Evolutionary conservation across 2,329 filamentous ascomycete species (phyloP).

Genomic region (Colletotrichum orchidophilum): DNA sequence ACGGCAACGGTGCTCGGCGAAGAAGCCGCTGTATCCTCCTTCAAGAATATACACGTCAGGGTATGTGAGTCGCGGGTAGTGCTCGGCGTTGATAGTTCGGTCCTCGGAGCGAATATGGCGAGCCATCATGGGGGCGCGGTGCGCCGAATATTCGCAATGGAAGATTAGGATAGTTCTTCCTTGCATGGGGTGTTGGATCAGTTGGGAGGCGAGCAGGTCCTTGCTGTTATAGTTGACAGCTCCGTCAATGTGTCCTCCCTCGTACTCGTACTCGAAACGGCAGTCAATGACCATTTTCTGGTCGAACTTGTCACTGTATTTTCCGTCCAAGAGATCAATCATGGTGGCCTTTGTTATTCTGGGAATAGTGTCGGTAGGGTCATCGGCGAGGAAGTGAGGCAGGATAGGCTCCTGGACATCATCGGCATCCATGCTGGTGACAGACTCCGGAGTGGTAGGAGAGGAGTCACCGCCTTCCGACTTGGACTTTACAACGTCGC

Average conservation of each 20-base stretch:
- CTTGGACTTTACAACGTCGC: constrained; percentile 86
- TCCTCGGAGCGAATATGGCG: constrained; percentile 92
- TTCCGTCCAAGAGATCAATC: constrained; percentile 86
- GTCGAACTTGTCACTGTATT: constrained; percentile 79
- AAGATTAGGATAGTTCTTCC: constrained; percentile 86
- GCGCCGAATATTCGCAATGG: constrained; percentile 98
- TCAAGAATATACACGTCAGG: constrained; percentile 98
- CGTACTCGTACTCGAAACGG: constrained; percentile 98
- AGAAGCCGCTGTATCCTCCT: constrained; percentile 96
- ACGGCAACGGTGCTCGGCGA: constrained; percentile 76
- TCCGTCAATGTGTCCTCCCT: constrained; percentile 92
- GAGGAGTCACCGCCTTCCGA: constrained; percentile 61
- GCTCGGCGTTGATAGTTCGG: constrained; percentile 83
- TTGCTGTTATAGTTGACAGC: constrained; percentile 98
- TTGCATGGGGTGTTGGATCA: constrained; percentile 75
- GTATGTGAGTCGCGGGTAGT: constrained; percentile 90
- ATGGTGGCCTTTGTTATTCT: constrained; percentile 86
- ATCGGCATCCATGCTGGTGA: constrained; percentile 86
- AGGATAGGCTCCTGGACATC: constrained; percentile 77
- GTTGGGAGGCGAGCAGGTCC: constrained; percentile 80
- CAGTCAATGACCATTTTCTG: constrained; percentile 93
- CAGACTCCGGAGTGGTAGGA: constrained; percentile 58
- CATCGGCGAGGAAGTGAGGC: constrained; percentile 84
- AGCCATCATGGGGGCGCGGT: constrained; percentile 95
- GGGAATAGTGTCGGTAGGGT: constrained; percentile 85